Percentiles rank a stretch among this genome's conserved stretches.
phyloP scores from a whole-genome alignment of 768 basidiomycete species.

The Suillus subalutaceus region DNA sequence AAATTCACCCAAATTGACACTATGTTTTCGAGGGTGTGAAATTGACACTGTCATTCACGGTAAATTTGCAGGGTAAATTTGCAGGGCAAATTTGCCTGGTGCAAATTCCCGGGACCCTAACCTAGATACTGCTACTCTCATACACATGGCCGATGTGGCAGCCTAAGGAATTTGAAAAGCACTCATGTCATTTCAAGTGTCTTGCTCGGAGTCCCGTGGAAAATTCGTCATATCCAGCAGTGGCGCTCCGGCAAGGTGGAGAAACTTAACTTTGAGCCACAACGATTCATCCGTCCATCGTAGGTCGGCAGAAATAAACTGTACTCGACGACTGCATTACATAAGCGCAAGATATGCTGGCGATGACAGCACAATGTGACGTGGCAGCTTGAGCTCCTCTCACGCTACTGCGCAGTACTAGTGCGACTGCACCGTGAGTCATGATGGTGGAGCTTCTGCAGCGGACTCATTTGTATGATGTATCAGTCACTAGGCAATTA shows the following conservation, averaged over 20 bases:
- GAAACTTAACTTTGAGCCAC: background rate
- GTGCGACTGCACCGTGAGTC: background rate
- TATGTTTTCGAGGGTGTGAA: too few relatives aligned
- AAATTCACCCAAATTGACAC: too few relatives aligned
- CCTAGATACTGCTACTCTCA: background rate
- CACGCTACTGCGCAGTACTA: background rate
- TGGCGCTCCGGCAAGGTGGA: background rate
- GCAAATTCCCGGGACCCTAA: too few relatives aligned
- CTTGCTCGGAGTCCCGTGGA: background rate
- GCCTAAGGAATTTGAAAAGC: background rate
- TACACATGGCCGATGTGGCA: background rate
- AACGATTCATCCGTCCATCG: background rate
- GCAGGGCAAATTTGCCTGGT: too few relatives aligned
- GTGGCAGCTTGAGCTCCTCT: background rate
- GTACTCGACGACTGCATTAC: background rate
- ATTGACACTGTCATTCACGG: too few relatives aligned
- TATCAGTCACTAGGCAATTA: background rate
- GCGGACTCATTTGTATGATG: too few relatives aligned
- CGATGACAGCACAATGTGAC: background rate
- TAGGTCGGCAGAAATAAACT: too few relatives aligned
- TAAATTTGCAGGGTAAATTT: too few relatives aligned
- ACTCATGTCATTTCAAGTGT: background rate
- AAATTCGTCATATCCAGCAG: background rate
- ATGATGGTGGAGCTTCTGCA: background rate
- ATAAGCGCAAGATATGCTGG: background rate